Evolutionary conservation across 2,329 filamentous ascomycete genomes (phyloP).

Genomic region (Pseudopithomyces chartarum): DNA sequence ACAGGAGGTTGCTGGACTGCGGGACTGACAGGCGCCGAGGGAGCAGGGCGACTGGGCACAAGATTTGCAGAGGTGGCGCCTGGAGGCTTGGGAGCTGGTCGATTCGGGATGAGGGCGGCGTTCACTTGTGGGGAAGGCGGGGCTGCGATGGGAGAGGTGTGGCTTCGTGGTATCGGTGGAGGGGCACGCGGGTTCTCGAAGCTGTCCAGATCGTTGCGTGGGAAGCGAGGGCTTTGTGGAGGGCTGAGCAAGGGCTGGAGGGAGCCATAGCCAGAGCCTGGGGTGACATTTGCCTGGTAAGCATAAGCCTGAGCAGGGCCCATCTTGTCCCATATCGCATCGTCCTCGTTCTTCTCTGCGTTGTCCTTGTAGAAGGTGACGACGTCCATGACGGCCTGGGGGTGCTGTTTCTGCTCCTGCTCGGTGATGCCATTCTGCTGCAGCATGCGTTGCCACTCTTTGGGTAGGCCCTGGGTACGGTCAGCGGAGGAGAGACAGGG

Average conservation of each 20-base stretch:
- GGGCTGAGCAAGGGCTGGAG: constrained; percentile 70
- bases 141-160: constrained; percentile 48
- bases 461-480: constrained; percentile 76
- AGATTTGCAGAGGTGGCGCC: constrained; percentile 54
- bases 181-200: constrained; percentile 96
- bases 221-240: constrained; percentile 83
- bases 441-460: constrained; percentile 96
- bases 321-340: constrained; percentile 95
- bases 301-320: constrained; percentile 71
- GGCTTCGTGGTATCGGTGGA: constrained; percentile 74
- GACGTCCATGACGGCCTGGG: constrained; percentile 93
- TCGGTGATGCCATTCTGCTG: constrained; percentile 96
- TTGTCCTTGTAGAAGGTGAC: constrained; percentile 98
- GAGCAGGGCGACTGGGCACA: constrained; percentile 61
- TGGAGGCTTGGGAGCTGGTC: constrained; percentile 88
- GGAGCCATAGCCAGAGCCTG: constrained; percentile 45
- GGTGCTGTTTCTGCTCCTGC: constrained; percentile 93
- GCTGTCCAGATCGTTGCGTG: constrained; percentile 86
- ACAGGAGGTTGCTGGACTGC: constrained; percentile 32
- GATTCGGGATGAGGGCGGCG: constrained; percentile 71
- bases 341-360: constrained; percentile 77
- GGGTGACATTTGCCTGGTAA: constrained; percentile 41
- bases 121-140: constrained; percentile 47
- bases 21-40: constrained; percentile 58
- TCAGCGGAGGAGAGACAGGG: constrained; percentile 14